These are phyloP conservation scores for Boletus insuetus DNA, from an alignment of 768 basidiomycete species.

Conservation along the genomic window DNA sequence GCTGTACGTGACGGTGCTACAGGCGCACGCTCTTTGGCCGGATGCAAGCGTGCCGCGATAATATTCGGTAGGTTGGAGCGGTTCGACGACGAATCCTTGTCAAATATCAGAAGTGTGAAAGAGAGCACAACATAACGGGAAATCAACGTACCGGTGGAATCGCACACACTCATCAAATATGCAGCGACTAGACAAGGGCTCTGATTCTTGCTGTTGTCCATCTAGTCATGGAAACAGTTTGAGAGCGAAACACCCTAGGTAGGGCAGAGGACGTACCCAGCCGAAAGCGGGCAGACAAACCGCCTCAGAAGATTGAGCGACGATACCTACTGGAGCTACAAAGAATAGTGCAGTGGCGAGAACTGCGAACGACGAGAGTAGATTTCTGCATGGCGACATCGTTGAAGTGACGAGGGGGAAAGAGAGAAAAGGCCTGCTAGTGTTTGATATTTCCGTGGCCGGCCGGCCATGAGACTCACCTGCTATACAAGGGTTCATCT, in stretches of 20 bases:
- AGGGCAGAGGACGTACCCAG: not conserved
- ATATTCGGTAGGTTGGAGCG: too few species aligned
- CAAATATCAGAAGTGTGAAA: not conserved
- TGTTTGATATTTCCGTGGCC: too few species aligned
- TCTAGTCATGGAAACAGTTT: slow-evolving; percentile 12
- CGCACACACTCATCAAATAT: slow-evolving; percentile 42
- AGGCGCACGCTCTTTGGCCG: slow-evolving; percentile 41
- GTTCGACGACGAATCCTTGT: too few species aligned
- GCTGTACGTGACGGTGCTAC: slow-evolving; percentile 55
- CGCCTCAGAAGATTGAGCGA: not conserved
- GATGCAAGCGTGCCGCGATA: slow-evolving; percentile 21
- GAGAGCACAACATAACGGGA: not conserved
- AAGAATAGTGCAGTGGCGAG: too few species aligned
- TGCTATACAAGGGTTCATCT: too few species aligned
- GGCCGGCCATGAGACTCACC: too few species aligned
- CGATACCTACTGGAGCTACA: too few species aligned
- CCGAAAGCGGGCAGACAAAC: not conserved
- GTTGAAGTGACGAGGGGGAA: too few species aligned
- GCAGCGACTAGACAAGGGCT: slow-evolving; percentile 47
- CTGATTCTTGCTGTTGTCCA: slow-evolving; percentile 44
- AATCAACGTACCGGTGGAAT: slow-evolving; percentile 36
- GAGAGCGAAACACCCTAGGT: not conserved
- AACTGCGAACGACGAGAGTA: too few species aligned
- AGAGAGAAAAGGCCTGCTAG: too few species aligned
- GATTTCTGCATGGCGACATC: too few species aligned